These are phyloP conservation scores for Rhytidiadelphus loreus DNA, from an alignment of 225 moss, liverwort and hornwort genomes.

Conservation along the genomic window DNA sequence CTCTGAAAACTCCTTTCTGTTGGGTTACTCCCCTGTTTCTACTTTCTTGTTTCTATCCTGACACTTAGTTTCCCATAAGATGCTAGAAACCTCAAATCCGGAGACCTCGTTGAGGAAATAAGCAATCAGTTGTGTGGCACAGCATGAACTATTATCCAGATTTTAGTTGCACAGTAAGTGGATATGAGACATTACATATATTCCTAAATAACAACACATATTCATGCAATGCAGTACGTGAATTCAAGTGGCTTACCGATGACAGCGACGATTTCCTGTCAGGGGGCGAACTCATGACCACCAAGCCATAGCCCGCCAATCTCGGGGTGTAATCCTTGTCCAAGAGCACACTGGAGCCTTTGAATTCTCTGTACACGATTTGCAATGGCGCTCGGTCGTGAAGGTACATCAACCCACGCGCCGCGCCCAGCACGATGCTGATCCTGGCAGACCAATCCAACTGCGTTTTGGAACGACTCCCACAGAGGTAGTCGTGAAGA, in stretches of 20 bases:
- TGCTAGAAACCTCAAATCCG: neutral
- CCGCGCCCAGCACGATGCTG: conserved; percentile 33
- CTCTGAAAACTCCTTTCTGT: neutral
- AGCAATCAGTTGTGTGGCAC: neutral
- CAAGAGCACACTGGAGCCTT: conserved; percentile 21
- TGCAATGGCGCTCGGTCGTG: conserved; percentile 38
- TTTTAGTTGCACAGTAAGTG: neutral
- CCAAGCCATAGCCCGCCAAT: conserved; percentile 31
- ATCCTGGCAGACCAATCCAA: conserved; percentile 25
- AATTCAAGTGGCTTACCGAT: neutral
- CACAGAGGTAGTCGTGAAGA: conserved; percentile 34
- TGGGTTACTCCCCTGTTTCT: neutral
- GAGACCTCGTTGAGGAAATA: neutral
- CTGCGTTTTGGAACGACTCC: conserved; percentile 13
- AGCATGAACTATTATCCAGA: neutral
- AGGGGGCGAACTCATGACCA: neutral
- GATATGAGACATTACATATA: neutral
- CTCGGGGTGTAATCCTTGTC: conserved; percentile 23
- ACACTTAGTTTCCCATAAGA: too few relatives aligned
- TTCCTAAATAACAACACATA: neutral
- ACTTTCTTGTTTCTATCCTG: neutral
- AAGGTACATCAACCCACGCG: conserved; percentile 29
- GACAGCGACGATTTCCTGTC: conserved; percentile 9
- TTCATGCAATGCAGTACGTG: too few relatives aligned
- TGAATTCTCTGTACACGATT: conserved; percentile 26